A percentile compares a stretch with the other conserved stretches of the same genome.
Conservation (phyloP, 2,329 filamentous ascomycete species). For the Neofusicoccum laricinum region DNA sequence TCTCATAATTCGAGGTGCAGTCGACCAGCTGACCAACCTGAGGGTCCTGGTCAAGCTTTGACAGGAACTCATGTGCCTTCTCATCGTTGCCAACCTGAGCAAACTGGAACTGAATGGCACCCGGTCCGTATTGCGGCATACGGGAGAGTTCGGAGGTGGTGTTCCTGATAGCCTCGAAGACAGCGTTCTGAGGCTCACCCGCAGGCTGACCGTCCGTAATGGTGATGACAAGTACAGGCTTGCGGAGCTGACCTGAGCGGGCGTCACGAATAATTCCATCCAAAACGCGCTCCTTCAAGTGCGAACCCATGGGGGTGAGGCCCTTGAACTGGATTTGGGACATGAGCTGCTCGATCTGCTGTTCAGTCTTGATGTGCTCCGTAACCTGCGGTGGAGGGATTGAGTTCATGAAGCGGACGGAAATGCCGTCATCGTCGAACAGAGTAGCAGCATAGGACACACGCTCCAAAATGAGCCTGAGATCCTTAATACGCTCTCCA, state of each 20-base stretch:
- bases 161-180: slow-evolving; percentile 57
- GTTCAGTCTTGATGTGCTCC: slow-evolving; percentile 56
- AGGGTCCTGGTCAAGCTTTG: slow-evolving; percentile 63
- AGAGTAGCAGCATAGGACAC: slow-evolving; percentile 64
- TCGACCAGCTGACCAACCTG: slow-evolving; percentile 61
- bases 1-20: slow-evolving; percentile 68
- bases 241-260: slow-evolving; percentile 52
- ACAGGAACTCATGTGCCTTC: slow-evolving; percentile 62
- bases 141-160: slow-evolving; percentile 51
- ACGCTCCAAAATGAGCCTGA: slow-evolving; percentile 61
- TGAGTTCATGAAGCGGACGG: slow-evolving; percentile 69
- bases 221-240: slow-evolving; percentile 64
- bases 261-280: slow-evolving; percentile 58
- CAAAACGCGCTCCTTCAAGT: slow-evolving; percentile 61
- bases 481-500: slow-evolving; percentile 64
- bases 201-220: slow-evolving; percentile 67
- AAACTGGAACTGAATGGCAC: slow-evolving; percentile 65
- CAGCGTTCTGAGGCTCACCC: slow-evolving; percentile 56
- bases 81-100: slow-evolving; percentile 67
- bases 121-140: slow-evolving; percentile 50
- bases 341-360: slow-evolving; percentile 59
- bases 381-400: slow-evolving; percentile 44
- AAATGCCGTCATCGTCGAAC: slow-evolving; percentile 68
- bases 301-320: slow-evolving; percentile 64
- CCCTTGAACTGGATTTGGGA: slow-evolving; percentile 61